Evolutionary conservation across 2,329 filamentous ascomycete genomes (phyloP), one percentile per base, ranked within the genome.

Genomic region (Stagonosporopsis vannaccii): DNA sequence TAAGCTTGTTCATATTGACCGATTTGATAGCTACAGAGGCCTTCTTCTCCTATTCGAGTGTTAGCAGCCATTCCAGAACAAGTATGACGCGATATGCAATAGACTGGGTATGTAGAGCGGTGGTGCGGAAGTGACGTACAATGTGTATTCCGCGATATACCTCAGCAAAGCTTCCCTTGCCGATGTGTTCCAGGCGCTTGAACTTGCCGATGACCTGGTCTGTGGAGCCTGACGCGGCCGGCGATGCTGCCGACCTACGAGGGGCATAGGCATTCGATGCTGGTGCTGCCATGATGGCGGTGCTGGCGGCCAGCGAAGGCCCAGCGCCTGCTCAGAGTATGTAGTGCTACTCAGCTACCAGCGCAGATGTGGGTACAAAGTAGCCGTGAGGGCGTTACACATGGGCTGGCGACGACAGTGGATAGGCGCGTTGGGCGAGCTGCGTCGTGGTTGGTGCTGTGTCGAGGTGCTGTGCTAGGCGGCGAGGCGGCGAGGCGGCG

Each of bases 101-200:
- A 43, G 19, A 23, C 17, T 9, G 25, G 33, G 19, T 25, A 25
- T 17, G 15, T 6, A 22, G 22, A 36, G 36, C 20, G 36, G 28
- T 48, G 19, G 35, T 20, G 12, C 22, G 20, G 36, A n/a, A 25
- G 56, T 28, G 32, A 55, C 88, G 78, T 80, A 96, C 92, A 80
- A 90, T 90, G 79, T 96, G 91, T 67, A 88, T 87, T 62, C 91
- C 92, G 75, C 90, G 87, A 76, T 95, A 98, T 65, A 99, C 95
- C 66, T 92, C 92, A 64, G 95, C 95, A 81, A 98, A 99, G 81
- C 95, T 98, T 61, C 95, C 95, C 80, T 95, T 95, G 62, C 95
- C 95, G 75, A 98, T 97, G 80, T 97, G 91, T 67, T 90, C 88
- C 67, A 92, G 86, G 70, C 94, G 88, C 69, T 85, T 85, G 78